phyloP scores from a whole-genome alignment of 2,329 filamentous ascomycete genomes.

The Nothopassalora personata region DNA sequence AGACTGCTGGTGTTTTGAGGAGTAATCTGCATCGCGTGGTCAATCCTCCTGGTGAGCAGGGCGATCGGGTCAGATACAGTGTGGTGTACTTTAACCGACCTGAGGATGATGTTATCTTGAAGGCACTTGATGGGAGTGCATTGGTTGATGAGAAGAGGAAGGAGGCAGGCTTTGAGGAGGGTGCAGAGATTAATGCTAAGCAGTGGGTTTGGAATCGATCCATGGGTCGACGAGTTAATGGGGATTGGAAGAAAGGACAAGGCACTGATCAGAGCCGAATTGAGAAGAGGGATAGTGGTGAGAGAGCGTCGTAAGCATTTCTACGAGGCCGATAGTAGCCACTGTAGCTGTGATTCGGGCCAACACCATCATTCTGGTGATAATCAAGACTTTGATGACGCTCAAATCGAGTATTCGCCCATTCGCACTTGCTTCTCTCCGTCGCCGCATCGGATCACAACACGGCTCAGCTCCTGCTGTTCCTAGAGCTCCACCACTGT shows the following conservation, averaged over 20 bases:
- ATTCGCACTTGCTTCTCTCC: no score
- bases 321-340: no score
- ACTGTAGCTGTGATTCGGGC: no score
- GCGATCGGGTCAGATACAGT: slow-evolving; percentile 43
- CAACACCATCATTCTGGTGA: no score
- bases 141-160: slow-evolving; percentile 25
- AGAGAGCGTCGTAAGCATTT: slow-evolving; percentile 1
- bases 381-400: no score
- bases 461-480: no score
- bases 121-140: slow-evolving; percentile 31
- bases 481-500: no score
- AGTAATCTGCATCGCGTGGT: slow-evolving; percentile 45
- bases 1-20: slow-evolving; percentile 32
- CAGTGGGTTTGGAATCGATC: slow-evolving; percentile 39
- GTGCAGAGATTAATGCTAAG: slow-evolving; percentile 24
- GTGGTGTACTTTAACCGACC: slow-evolving; percentile 53
- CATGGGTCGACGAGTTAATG: slow-evolving; percentile 27
- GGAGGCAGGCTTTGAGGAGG: slow-evolving; percentile 21
- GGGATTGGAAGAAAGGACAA: slow-evolving; percentile 14
- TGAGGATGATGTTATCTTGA: slow-evolving; percentile 44
- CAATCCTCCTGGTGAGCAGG: slow-evolving; percentile 45
- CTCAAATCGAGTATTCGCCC: no score
- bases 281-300: slow-evolving; percentile 14
- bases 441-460: no score
- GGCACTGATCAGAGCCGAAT: slow-evolving; percentile 18